A percentile compares a stretch with the other conserved stretches of the same genome.
phyloP scores from a whole-genome alignment of 345 rosid genomes.

The Bruguiera sexangula region DNA sequence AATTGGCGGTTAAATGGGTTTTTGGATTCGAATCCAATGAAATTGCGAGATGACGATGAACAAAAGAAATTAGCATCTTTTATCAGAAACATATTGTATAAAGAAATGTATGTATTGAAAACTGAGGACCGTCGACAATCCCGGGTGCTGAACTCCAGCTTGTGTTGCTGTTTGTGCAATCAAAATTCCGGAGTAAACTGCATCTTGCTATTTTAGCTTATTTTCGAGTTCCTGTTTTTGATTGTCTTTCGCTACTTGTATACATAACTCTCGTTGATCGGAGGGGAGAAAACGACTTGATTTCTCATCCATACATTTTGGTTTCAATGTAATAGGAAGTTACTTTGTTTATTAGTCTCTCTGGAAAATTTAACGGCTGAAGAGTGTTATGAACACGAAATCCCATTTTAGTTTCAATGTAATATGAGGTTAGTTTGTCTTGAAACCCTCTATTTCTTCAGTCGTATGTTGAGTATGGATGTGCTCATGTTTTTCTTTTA shows the following conservation, averaged over 20 bases:
- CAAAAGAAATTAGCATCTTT: background rate
- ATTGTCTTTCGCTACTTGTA: background rate
- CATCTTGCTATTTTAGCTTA: conserved; percentile 34
- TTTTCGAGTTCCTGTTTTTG: conserved; percentile 18
- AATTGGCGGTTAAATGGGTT: background rate
- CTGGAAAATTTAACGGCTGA: background rate
- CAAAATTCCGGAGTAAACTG: conserved; percentile 33
- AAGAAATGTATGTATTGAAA: conserved; percentile 43
- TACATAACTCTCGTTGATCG: too few relatives aligned
- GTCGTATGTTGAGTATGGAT: background rate
- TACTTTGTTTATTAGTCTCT: background rate
- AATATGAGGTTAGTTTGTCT: too few relatives aligned
- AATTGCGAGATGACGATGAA: conserved; percentile 4
- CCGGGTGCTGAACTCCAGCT: conserved; percentile 36
- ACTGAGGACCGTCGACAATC: conserved; percentile 12
- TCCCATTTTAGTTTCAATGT: background rate
- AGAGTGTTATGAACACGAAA: background rate
- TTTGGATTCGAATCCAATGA: background rate
- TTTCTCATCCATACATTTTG: background rate
- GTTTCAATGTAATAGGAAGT: background rate
- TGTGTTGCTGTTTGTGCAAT: conserved; percentile 38
- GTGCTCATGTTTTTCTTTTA: background rate
- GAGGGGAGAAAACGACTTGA: background rate
- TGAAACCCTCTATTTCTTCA: background rate
- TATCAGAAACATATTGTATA: conserved; percentile 43